phyloP scores from a whole-genome alignment of 2,329 filamentous ascomycete genomes.

The Raffaelea arxii region DNA sequence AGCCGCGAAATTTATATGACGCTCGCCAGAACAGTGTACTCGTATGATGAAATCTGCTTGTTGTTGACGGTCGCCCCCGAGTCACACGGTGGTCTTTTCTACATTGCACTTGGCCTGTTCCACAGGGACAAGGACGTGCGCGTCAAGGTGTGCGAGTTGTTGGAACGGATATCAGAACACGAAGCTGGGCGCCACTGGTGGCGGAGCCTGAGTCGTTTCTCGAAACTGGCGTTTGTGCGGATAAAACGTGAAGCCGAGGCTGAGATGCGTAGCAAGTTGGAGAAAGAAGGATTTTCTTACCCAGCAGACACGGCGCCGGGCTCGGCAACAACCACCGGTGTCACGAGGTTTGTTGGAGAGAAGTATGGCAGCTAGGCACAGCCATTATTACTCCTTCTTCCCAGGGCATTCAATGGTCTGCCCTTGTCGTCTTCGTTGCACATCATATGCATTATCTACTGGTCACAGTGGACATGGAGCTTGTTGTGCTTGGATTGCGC shows the following conservation, averaged over 20 bases:
- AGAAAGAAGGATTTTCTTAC: conserved; percentile 31
- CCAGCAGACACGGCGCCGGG: not conserved
- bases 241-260: conserved; percentile 58
- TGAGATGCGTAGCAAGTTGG: conserved; percentile 36
- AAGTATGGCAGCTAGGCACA: conserved; percentile 36
- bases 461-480: too few species aligned
- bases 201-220: conserved; percentile 74
- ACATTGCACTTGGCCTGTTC: conserved; percentile 81
- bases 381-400: too few species aligned
- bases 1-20: conserved; percentile 79
- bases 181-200: conserved; percentile 92
- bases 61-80: conserved; percentile 75
- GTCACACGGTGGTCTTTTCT: conserved; percentile 81
- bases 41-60: conserved; percentile 79
- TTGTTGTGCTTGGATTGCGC: too few species aligned
- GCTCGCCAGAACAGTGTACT: conserved; percentile 63
- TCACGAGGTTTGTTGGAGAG: conserved; percentile 18
- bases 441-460: not conserved
- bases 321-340: not conserved
- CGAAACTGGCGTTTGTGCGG: conserved; percentile 75
- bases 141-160: conserved; percentile 62
- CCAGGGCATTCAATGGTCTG: too few species aligned
- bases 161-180: conserved; percentile 76
- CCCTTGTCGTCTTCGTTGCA: not conserved
- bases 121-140: conserved; percentile 79